These are phyloP conservation scores for Citropsis articulata DNA, from an alignment of 345 rosid species.

Conservation along the genomic window DNA sequence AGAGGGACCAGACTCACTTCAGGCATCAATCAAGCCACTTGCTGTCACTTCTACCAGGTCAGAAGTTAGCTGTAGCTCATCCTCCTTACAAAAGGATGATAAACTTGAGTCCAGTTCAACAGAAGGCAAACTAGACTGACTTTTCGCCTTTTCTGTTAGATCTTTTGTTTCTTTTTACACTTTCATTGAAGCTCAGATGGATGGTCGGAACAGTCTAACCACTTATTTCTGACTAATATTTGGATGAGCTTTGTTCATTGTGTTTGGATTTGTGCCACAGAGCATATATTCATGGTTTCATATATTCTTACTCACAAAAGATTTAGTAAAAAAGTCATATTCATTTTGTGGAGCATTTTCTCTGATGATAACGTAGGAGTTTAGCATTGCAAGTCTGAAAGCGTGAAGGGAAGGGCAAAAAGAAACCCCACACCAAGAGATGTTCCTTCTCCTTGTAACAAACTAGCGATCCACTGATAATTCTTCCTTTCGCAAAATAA, in stretches of 20 bases:
- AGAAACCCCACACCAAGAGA: background rate
- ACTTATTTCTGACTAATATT: background rate
- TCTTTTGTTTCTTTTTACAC: too few species aligned
- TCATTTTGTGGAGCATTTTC: background rate
- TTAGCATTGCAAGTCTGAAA: too few species aligned
- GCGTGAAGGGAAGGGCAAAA: background rate
- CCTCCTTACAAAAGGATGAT: constrained; percentile 13
- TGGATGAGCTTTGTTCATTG: background rate
- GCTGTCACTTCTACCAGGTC: constrained; percentile 24
- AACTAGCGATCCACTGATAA: background rate
- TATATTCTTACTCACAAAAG: background rate
- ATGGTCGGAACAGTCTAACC: background rate
- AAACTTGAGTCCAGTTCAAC: constrained; percentile 8
- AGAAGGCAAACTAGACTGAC: constrained; percentile 8
- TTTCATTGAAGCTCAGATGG: background rate
- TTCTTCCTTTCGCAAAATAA: background rate
- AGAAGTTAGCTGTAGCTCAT: constrained; percentile 17
- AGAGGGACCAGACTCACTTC: constrained; percentile 82
- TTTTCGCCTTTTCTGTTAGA: background rate
- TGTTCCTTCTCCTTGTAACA: background rate
- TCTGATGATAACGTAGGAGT: background rate
- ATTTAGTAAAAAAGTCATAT: background rate
- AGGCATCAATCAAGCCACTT: constrained; percentile 51
- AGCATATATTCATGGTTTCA: too few species aligned
- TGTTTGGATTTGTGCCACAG: background rate